Conservation (phyloP, 371 early-diverging fungal species). For the Blakeslea trispora region DNA sequence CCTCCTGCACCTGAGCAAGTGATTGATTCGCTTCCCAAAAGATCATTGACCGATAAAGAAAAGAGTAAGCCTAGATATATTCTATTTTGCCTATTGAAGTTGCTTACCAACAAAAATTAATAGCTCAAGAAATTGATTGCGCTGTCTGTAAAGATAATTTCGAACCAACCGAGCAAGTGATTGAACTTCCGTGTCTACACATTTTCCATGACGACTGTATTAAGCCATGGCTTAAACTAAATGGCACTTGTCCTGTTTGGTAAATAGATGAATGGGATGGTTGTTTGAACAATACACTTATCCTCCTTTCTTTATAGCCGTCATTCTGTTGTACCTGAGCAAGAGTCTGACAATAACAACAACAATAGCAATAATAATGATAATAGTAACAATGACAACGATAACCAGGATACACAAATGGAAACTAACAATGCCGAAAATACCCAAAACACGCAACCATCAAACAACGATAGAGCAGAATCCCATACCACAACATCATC, state of each 20-base stretch:
- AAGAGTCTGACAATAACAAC: constrained; percentile 6
- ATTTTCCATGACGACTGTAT: constrained; percentile 87
- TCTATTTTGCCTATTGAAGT: neutral
- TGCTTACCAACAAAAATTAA: neutral
- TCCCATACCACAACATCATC: neutral
- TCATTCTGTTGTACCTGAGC: constrained; percentile 35
- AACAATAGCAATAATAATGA: constrained; percentile 5
- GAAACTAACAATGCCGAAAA: neutral
- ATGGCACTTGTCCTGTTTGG: constrained; percentile 92
- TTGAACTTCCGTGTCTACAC: constrained; percentile 80
- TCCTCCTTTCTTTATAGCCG: constrained; percentile 25
- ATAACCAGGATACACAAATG: constrained; percentile 1
- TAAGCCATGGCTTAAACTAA: constrained; percentile 85
- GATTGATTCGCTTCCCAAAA: constrained; percentile 54
- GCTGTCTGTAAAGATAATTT: constrained; percentile 86
- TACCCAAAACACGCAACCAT: neutral
- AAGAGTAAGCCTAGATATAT: constrained; percentile 40
- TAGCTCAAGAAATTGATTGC: constrained; percentile 60
- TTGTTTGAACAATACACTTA: neutral
- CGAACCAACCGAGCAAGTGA: constrained; percentile 53
- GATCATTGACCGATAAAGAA: constrained; percentile 55
- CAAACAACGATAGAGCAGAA: neutral
- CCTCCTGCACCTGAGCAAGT: constrained; percentile 70
- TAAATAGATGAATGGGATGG: constrained; percentile 27
- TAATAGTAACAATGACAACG: constrained; percentile 11